Conservation (phyloP, 2,329 filamentous ascomycete species). For the Aspergillus pseudotamarii region DNA sequence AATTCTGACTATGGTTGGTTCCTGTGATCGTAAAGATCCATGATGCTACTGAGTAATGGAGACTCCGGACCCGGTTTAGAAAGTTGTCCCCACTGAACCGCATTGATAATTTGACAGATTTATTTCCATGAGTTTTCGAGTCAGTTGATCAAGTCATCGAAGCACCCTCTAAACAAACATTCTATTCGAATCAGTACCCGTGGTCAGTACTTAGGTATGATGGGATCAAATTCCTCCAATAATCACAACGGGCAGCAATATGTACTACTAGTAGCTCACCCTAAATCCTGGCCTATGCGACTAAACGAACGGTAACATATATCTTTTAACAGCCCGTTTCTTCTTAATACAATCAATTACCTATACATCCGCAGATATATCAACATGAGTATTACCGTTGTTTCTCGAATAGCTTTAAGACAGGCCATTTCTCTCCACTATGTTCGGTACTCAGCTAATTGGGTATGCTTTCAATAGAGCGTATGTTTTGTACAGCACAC, state of each 20-base stretch:
- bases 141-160: too few species aligned
- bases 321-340: background rate
- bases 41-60: background rate
- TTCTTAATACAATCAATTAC: background rate
- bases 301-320: background rate
- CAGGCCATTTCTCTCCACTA: background rate
- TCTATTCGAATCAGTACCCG: too few species aligned
- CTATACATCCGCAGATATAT: background rate
- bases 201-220: background rate
- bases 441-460: background rate
- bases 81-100: background rate
- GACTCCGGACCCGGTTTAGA: conserved; percentile 6
- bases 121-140: background rate
- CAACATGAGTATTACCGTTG: background rate
- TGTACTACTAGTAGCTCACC: background rate
- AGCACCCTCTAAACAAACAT: too few species aligned
- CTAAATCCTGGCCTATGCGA: background rate
- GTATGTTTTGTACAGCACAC: background rate
- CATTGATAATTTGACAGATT: background rate
- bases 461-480: background rate
- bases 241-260: background rate
- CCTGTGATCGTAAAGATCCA: conserved; percentile 3
- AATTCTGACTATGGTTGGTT: background rate
- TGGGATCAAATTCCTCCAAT: background rate
- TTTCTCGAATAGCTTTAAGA: background rate